Evolutionary conservation across 805 yeast species (phyloP), one percentile per base, ranked within the genome.

Genomic region (Sugiyamaella smithiae): DNA sequence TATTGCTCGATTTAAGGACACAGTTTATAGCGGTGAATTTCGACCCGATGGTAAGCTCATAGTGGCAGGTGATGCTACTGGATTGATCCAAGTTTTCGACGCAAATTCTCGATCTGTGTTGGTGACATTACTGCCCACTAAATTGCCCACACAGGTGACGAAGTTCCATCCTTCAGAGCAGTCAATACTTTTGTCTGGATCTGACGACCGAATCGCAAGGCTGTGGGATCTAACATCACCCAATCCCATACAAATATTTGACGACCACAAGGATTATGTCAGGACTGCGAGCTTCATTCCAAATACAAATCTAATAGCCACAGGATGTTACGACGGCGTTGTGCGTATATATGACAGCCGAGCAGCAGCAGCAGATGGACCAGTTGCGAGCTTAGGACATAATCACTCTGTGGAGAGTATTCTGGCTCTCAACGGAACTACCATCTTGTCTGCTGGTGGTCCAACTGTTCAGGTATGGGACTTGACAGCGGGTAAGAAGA

Each of bases 61-160:
- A 24, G 95, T 85, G 17, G 97, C 97, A 3, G 95, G 96, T 60
- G 99, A 93, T 70, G 96, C 96, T 11, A 81, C 93, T 2, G 99
- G 99, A 16, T 66, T 88, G 49, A 95, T 93, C 11, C 95, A 95
- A 54, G 82, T 90, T 7, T 91, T 86, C 63, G 97, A 93, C 66
- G 82, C 95, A 26, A 73, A 77, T 48, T 89, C 95, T 37, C 74
- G 95, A 57, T 81, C 88, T 19, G 71, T 89, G 19, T 72, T 91
- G 49, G 86, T 91, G 31, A 81, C 93, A 19, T 73, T 93, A 43
- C 79, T 81, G 48, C 96, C 97, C 4, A 82, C 95, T 0, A 69
- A 84, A 3, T 90, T 88, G 66, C 91, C 98, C 11, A 85, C 95
- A 0, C 97, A 88, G 63, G 96, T 91, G 16, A 89, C 97, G 2